Conservation (phyloP, 345 rosid genomes). For the Luvunga scandens region DNA sequence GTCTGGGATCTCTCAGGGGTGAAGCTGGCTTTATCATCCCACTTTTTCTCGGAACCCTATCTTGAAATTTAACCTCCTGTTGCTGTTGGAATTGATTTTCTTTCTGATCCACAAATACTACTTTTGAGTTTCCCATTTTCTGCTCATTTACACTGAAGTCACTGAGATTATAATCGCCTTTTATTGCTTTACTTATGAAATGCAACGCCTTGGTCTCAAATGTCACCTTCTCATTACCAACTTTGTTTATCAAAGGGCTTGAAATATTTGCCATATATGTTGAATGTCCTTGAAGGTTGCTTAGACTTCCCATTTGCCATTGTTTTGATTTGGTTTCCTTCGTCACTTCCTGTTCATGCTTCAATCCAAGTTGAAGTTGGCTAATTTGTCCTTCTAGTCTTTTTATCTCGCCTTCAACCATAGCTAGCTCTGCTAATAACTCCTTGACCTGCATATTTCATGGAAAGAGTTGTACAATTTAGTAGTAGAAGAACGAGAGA, state of each 20-base stretch:
- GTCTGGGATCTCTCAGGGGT: conserved; percentile 63
- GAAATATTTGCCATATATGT: conserved; percentile 15
- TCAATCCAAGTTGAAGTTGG: conserved; percentile 56
- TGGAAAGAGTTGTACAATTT: too few species aligned
- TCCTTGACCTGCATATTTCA: conserved; percentile 58
- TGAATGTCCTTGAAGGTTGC: conserved; percentile 13
- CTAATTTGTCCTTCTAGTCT: conserved; percentile 68
- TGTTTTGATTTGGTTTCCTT: conserved; percentile 48
- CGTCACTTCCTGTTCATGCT: conserved; percentile 53
- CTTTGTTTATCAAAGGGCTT: conserved; percentile 38
- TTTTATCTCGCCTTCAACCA: conserved; percentile 76
- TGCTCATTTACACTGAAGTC: conserved; percentile 48
- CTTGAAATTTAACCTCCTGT: conserved; percentile 45
- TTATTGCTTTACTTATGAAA: conserved; percentile 88
- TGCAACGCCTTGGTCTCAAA: conserved; percentile 85
- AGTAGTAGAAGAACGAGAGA: too few species aligned
- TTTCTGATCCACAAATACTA: conserved; percentile 34
- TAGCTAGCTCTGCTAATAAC: conserved; percentile 64
- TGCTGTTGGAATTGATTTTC: conserved; percentile 38
- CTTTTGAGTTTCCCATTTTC: conserved; percentile 33
- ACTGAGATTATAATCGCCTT: conserved; percentile 56
- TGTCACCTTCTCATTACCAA: conserved; percentile 36
- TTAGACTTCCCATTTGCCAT: conserved; percentile 29
- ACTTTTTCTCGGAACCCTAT: conserved; percentile 39
- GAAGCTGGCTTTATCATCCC: conserved; percentile 55